These are phyloP conservation scores for Penicillium hordei DNA, from an alignment of 2,329 filamentous ascomycete species.

Conservation along the genomic window DNA sequence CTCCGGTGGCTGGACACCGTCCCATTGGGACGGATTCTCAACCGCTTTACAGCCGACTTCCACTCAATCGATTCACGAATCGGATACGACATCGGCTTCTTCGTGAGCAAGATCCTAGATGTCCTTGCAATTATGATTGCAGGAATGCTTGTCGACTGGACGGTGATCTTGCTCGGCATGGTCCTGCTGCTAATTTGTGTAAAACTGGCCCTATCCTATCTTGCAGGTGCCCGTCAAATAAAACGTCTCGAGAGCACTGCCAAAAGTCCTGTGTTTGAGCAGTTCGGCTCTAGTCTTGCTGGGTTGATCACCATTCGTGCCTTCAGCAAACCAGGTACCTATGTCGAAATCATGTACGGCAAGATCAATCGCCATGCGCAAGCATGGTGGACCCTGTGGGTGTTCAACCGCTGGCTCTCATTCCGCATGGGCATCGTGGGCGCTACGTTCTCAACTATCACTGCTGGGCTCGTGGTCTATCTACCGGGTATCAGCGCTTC, in stretches of 20 bases:
- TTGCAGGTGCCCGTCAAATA: constrained; percentile 70
- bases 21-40: constrained; percentile 72
- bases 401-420: constrained; percentile 75
- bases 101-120: constrained; percentile 60
- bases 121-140: constrained; percentile 67
- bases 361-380: constrained; percentile 68
- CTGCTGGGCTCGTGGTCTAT: constrained; percentile 64
- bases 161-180: constrained; percentile 63
- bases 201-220: constrained; percentile 52
- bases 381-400: constrained; percentile 66
- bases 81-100: constrained; percentile 62
- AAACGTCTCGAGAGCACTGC: constrained; percentile 75
- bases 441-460: constrained; percentile 66
- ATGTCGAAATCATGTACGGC: constrained; percentile 67
- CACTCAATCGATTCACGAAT: constrained; percentile 69
- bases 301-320: constrained; percentile 75
- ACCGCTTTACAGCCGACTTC: constrained; percentile 77
- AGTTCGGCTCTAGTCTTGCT: constrained; percentile 70
- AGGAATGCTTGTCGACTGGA: constrained; percentile 55
- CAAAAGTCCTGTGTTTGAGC: constrained; percentile 78
- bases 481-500: constrained; percentile 65
- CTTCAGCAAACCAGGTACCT: constrained; percentile 67
- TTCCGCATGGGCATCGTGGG: constrained; percentile 71
- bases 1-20: constrained; percentile 80
- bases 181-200: constrained; percentile 59